Percentiles rank a stretch among this genome's conserved stretches.
Conservation (phyloP, 2,329 filamentous ascomycete species). For the Macroventuria anomochaeta region DNA sequence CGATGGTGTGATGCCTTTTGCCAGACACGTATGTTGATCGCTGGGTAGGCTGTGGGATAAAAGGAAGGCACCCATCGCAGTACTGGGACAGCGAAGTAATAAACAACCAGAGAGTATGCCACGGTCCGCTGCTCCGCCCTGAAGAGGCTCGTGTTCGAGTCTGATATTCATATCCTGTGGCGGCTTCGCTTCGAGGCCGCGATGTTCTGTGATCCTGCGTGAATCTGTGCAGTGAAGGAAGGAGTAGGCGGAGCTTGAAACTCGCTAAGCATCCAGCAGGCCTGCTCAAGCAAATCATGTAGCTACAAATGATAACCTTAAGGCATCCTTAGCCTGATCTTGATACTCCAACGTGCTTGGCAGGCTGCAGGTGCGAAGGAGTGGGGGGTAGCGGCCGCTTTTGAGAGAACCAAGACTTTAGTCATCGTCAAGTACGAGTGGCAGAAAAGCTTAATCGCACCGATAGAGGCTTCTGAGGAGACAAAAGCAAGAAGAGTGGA, state of each 20-base stretch:
- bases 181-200: slow-evolving; percentile 16
- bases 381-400: slow-evolving; percentile 7
- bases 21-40: slow-evolving; percentile 24
- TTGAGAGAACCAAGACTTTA: neutral
- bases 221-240: slow-evolving; percentile 19
- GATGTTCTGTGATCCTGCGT: slow-evolving; percentile 19
- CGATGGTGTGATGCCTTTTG: slow-evolving; percentile 20
- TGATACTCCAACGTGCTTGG: slow-evolving; percentile 29
- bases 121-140: slow-evolving; percentile 21
- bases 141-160: slow-evolving; percentile 19
- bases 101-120: slow-evolving; percentile 38
- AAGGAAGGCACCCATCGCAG: slow-evolving; percentile 27
- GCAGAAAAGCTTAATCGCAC: slow-evolving; percentile 14
- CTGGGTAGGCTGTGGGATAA: slow-evolving; percentile 33
- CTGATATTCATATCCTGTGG: slow-evolving; percentile 21
- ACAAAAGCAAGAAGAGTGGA: slow-evolving; percentile 10
- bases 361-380: slow-evolving; percentile 31
- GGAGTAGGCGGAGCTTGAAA: slow-evolving; percentile 37
- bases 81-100: slow-evolving; percentile 40
- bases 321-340: slow-evolving; percentile 28
- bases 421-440: neutral
- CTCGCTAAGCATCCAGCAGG: slow-evolving; percentile 34
- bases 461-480: neutral
- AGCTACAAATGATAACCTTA: slow-evolving; percentile 4
- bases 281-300: slow-evolving; percentile 12